phyloP scores from a whole-genome alignment of 2,329 filamentous ascomycete genomes.

The Chaetothyriales sp. region DNA sequence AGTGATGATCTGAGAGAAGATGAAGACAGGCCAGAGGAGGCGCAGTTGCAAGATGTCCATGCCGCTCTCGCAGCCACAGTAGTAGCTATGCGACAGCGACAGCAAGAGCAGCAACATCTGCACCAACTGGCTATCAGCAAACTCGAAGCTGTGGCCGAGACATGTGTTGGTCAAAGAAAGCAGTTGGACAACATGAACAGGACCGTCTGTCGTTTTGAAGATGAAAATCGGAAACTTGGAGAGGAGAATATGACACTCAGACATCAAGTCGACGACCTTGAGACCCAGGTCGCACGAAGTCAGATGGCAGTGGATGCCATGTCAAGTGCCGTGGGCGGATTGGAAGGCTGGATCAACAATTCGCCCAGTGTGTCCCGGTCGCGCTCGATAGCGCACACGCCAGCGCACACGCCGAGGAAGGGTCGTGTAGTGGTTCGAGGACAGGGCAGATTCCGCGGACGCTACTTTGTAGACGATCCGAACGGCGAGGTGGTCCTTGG shows the following conservation, averaged over 20 bases:
- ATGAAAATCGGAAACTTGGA: constrained; percentile 8
- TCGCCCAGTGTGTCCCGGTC: constrained; percentile 5
- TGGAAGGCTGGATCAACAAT: constrained; percentile 18
- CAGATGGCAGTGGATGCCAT: constrained; percentile 17
- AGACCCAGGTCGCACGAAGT: constrained; percentile 9
- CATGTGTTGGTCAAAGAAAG: constrained; percentile 13
- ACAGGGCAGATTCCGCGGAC: constrained; percentile 17
- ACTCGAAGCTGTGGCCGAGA: constrained; percentile 14
- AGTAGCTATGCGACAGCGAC: constrained; percentile 15
- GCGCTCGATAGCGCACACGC: not conserved
- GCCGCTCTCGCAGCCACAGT: constrained; percentile 10
- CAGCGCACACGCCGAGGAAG: constrained; percentile 1
- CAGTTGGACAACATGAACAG: constrained; percentile 8
- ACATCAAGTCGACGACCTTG: constrained; percentile 4
- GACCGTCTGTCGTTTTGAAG: constrained; percentile 8
- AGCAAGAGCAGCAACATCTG: constrained; percentile 15
- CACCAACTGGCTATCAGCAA: constrained; percentile 14
- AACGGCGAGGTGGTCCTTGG: constrained; percentile 1
- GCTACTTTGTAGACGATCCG: constrained; percentile 15
- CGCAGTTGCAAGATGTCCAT: constrained; percentile 1
- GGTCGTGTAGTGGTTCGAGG: constrained; percentile 11
- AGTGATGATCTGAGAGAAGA: constrained; percentile 15
- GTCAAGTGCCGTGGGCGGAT: constrained; percentile 16
- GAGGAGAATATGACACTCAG: constrained; percentile 10
- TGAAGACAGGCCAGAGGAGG: not conserved